phyloP scores from a whole-genome alignment of 169 alveolate genomes.

The Babesia ovis region DNA sequence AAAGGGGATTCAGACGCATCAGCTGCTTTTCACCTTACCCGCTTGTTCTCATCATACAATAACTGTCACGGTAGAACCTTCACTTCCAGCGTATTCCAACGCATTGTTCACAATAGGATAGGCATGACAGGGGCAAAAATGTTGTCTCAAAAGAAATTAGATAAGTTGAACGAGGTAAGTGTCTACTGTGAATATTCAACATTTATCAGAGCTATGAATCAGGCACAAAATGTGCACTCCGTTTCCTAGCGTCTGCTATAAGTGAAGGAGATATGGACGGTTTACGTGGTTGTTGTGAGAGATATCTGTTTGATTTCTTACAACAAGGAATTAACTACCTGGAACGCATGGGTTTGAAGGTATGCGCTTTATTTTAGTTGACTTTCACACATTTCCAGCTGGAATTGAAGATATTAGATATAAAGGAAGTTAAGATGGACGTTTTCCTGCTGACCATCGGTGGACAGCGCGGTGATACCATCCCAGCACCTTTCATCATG shows the following conservation, averaged over 20 bases:
- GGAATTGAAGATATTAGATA: neutral
- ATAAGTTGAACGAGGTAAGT: slow-evolving; percentile 22
- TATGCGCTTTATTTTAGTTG: neutral
- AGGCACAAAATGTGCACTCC: slow-evolving; percentile 41
- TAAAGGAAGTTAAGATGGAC: slow-evolving; percentile 23
- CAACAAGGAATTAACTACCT: slow-evolving; percentile 22
- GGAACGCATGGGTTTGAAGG: slow-evolving; percentile 41
- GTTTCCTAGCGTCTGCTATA: slow-evolving; percentile 1
- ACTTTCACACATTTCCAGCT: neutral
- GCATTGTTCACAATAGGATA: slow-evolving; percentile 17
- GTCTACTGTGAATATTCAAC: neutral
- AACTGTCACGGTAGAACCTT: slow-evolving; percentile 24
- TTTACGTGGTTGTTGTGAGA: slow-evolving; percentile 32
- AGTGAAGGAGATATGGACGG: slow-evolving; percentile 16
- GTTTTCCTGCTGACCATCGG: slow-evolving; percentile 47
- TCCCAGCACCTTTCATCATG: slow-evolving; percentile 4
- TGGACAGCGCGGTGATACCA: slow-evolving; percentile 38
- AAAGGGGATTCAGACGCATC: slow-evolving; percentile 12
- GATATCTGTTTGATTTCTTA: slow-evolving; percentile 16
- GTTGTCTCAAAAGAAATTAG: slow-evolving; percentile 36
- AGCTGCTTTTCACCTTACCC: slow-evolving; percentile 30
- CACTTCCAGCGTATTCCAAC: slow-evolving; percentile 34
- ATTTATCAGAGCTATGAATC: neutral
- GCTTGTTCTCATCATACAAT: slow-evolving; percentile 32
- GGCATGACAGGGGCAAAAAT: slow-evolving; percentile 48